A percentile compares a stretch with the other conserved stretches of the same genome.
Conservation (phyloP, 73 alveolate species). For the Paramecium biaurelia region DNA sequence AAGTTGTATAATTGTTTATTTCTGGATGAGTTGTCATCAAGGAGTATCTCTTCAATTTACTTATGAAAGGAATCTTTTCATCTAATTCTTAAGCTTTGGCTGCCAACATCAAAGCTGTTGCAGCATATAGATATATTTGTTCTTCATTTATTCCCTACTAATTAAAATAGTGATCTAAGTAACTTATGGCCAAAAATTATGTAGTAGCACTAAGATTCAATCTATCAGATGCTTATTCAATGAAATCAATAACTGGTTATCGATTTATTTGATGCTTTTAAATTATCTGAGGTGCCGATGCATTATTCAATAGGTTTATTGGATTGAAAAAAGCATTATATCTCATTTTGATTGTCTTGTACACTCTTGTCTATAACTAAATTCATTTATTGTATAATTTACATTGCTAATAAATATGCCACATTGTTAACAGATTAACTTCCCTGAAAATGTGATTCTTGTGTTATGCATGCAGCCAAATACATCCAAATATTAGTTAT, state of each 20-base stretch:
- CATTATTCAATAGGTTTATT: background rate
- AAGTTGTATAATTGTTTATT: background rate
- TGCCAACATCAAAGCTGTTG: conserved; percentile 48
- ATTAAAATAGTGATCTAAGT: background rate
- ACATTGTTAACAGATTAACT: background rate
- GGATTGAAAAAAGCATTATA: conserved; percentile 49
- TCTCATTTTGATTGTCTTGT: conserved; percentile 6
- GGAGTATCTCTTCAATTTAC: conserved; percentile 57
- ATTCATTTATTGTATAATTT: background rate
- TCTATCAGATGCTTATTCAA: conserved; percentile 51
- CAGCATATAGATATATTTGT: conserved; percentile 9
- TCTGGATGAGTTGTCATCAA: conserved; percentile 43
- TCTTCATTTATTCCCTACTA: background rate
- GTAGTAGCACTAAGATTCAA: conserved; percentile 10
- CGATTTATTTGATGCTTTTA: background rate
- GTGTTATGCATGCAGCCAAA: conserved; percentile 29
- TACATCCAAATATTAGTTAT: background rate
- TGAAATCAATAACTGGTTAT: background rate
- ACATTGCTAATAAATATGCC: conserved; percentile 35
- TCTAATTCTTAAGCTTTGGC: conserved; percentile 62
- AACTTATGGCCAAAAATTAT: background rate
- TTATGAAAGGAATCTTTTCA: conserved; percentile 62
- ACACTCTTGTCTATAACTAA: background rate
- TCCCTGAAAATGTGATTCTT: background rate
- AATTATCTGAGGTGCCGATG: background rate